These are phyloP conservation scores for Acidiella bohemica DNA, from an alignment of 495 filamentous ascomycete species.

Conservation along the genomic window DNA sequence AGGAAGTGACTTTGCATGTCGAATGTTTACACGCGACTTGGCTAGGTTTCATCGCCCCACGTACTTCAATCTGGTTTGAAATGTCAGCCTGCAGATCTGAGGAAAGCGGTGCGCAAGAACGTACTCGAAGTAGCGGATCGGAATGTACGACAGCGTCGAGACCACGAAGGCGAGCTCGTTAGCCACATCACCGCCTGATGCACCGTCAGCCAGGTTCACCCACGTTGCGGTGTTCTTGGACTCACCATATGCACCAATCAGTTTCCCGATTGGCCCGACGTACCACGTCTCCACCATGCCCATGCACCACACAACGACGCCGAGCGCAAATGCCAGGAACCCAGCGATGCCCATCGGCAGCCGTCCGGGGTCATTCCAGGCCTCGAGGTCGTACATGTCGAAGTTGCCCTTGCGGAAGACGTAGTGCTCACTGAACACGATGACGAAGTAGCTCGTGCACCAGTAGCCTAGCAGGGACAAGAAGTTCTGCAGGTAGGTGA, in stretches of 20 bases:
- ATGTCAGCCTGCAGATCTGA: neutral
- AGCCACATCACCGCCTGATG: slow-evolving; percentile 37
- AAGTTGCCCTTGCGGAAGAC: slow-evolving; percentile 39
- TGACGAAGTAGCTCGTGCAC: slow-evolving; percentile 31
- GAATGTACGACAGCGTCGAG: slow-evolving; percentile 27
- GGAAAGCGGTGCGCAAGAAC: neutral
- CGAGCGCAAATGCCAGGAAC: slow-evolving; percentile 32
- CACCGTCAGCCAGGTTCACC: neutral
- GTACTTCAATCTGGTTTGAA: slow-evolving; percentile 12
- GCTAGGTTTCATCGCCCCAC: slow-evolving; percentile 11
- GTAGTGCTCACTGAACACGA: slow-evolving; percentile 47
- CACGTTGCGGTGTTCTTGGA: neutral
- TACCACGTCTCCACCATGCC: slow-evolving; percentile 34
- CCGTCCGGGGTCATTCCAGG: slow-evolving; percentile 35
- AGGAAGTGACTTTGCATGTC: too few species aligned
- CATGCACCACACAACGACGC: slow-evolving; percentile 35
- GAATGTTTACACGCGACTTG: neutral
- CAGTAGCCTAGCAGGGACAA: slow-evolving; percentile 27
- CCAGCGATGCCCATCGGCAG: slow-evolving; percentile 38
- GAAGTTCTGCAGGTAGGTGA: slow-evolving; percentile 31
- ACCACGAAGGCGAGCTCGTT: slow-evolving; percentile 41
- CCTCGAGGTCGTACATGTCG: slow-evolving; percentile 35
- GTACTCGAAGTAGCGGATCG: slow-evolving; percentile 31
- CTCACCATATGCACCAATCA: slow-evolving; percentile 23
- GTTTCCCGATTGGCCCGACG: slow-evolving; percentile 12